These are phyloP conservation scores for Pterocarpus macrocarpus DNA, from an alignment of 306 rosid species.

Conservation along the genomic window DNA sequence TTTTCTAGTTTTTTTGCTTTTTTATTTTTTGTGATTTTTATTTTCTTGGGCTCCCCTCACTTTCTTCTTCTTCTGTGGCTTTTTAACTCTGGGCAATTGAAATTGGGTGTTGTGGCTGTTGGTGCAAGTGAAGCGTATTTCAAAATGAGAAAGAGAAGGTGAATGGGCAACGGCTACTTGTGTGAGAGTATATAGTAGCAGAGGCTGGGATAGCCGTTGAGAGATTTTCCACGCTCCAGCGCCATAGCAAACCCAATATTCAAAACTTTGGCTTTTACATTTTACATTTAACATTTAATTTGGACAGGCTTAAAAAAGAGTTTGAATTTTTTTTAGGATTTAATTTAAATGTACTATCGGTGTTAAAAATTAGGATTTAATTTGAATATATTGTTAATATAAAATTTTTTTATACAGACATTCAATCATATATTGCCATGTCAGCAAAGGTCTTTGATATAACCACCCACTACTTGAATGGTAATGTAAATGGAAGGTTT, in stretches of 20 bases:
- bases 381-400: too few species aligned
- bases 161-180: not conserved
- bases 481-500: too few species aligned
- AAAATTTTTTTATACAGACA: too few species aligned
- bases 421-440: too few species aligned
- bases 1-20: constrained; percentile 14
- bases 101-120: not conserved
- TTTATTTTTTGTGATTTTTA: not conserved
- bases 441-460: too few species aligned
- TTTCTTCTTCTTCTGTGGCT: not conserved
- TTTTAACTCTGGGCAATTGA: constrained; percentile 42
- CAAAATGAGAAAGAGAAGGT: not conserved
- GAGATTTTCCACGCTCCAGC: not conserved
- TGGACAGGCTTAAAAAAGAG: not conserved
- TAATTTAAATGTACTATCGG: too few species aligned
- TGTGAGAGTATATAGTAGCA: not conserved
- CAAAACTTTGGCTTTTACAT: not conserved
- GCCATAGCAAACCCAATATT: not conserved
- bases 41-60: not conserved
- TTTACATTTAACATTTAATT: not conserved
- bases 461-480: too few species aligned
- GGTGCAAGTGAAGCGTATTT: not conserved
- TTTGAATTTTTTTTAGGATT: too few species aligned
- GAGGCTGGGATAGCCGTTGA: not conserved
- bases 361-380: too few species aligned